Percentiles rank a stretch among this genome's conserved stretches.
Evolutionary conservation across 208 protist genomes (phyloP).

Genomic region (Sergeia podlipaevii): DNA sequence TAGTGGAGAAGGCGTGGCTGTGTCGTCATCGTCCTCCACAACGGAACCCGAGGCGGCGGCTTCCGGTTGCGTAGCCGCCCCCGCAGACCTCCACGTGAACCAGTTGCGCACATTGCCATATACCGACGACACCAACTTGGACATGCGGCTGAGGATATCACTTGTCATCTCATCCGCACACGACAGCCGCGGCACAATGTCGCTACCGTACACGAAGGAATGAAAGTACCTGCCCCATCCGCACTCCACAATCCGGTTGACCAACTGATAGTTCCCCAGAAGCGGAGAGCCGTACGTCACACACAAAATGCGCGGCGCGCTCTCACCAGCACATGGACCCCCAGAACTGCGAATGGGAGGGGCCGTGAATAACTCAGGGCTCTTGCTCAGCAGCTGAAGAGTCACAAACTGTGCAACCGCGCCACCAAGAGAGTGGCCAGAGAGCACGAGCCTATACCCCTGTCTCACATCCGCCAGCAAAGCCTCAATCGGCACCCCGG

Average conservation of each 20-base stretch:
- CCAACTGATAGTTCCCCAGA: slow-evolving; percentile 64
- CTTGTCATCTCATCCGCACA: slow-evolving; percentile 48
- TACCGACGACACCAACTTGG: slow-evolving; percentile 10
- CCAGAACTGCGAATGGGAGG: slow-evolving; percentile 18
- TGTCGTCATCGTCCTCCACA: too few species aligned
- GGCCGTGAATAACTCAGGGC: slow-evolving; percentile 13
- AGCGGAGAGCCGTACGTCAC: slow-evolving; percentile 68
- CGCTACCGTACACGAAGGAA: slow-evolving; percentile 61
- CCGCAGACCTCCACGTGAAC: slow-evolving; percentile 14
- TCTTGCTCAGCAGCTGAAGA: slow-evolving; percentile 37
- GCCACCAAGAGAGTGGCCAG: slow-evolving; percentile 78
- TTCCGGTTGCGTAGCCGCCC: not conserved
- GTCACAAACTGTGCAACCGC: slow-evolving; percentile 61
- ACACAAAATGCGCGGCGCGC: slow-evolving; percentile 38
- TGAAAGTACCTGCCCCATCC: slow-evolving; percentile 66
- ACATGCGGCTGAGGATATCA: slow-evolving; percentile 27
- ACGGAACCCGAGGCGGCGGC: too few species aligned
- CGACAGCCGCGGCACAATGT: slow-evolving; percentile 68
- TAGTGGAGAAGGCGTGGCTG: not conserved
- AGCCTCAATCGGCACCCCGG: slow-evolving; percentile 30
- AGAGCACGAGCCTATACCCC: slow-evolving; percentile 68
- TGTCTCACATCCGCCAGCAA: slow-evolving; percentile 42
- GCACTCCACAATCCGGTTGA: slow-evolving; percentile 36
- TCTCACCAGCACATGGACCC: slow-evolving; percentile 7
- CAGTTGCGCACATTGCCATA: slow-evolving; percentile 26